Conservation (phyloP, 352 stramenopile species). For the Globisporangium radiosum region DNA sequence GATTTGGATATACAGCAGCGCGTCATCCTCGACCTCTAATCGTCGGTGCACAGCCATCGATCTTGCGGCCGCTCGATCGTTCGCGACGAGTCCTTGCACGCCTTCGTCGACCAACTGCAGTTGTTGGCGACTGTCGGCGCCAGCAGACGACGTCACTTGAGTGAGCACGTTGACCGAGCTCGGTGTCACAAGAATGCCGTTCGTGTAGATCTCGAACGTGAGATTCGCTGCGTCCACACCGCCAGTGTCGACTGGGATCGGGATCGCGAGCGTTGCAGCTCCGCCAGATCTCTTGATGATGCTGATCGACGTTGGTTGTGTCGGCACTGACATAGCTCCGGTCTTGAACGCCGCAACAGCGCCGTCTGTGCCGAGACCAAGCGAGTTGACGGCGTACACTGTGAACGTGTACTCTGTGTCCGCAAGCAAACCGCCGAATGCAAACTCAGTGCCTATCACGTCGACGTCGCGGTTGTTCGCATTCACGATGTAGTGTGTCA, state of each 20-base stretch:
- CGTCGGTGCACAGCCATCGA: not conserved
- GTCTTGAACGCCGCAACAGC: constrained; percentile 21
- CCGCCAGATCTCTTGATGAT: constrained; percentile 32
- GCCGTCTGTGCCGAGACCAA: constrained; percentile 33
- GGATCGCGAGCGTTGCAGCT: constrained; percentile 24
- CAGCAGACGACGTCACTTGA: too few species aligned
- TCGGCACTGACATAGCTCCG: constrained; percentile 17
- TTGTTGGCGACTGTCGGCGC: not conserved
- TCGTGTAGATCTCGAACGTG: constrained; percentile 36
- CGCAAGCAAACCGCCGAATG: constrained; percentile 33
- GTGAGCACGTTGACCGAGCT: constrained; percentile 9
- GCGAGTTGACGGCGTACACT: constrained; percentile 38
- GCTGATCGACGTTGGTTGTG: constrained; percentile 16
- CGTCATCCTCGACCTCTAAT: not conserved
- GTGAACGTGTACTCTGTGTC: constrained; percentile 38
- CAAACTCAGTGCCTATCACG: constrained; percentile 4
- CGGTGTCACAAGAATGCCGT: constrained; percentile 20
- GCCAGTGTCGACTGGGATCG: constrained; percentile 32
- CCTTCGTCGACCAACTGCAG: not conserved
- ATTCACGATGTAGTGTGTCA: constrained; percentile 37
- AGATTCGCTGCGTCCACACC: constrained; percentile 23
- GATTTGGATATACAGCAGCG: constrained; percentile 23
- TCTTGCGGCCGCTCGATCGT: too few species aligned
- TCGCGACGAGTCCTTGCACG: not conserved
- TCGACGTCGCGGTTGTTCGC: constrained; percentile 10